Percentiles rank a stretch among this genome's conserved stretches.
Conservation (phyloP, 352 stramenopile genomes). For the Phytopythium boreale region DNA sequence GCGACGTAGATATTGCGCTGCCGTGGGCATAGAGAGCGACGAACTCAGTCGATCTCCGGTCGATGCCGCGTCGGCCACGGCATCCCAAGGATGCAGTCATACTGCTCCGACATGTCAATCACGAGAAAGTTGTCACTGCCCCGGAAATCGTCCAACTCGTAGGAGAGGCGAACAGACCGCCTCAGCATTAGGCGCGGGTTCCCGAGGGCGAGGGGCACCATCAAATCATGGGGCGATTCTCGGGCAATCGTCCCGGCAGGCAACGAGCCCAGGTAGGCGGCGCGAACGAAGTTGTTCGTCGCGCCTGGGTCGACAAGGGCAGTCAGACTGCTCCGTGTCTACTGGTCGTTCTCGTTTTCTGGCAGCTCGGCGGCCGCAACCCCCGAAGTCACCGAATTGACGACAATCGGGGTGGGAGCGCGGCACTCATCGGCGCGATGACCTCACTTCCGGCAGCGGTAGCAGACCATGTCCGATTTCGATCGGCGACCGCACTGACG, state of each 20-base stretch:
- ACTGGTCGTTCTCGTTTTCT: conserved; percentile 9
- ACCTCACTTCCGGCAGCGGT: no score
- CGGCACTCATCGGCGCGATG: conserved; percentile 8
- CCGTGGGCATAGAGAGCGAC: conserved; percentile 9
- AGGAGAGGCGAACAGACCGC: conserved; percentile 11
- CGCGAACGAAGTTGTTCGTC: conserved; percentile 25
- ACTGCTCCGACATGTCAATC: conserved; percentile 22
- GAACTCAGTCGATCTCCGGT: conserved; percentile 17
- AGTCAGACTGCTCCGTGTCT: conserved; percentile 6
- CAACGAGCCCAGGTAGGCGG: conserved; percentile 11
- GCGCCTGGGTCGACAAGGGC: conserved; percentile 17
- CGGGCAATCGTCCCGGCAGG: conserved; percentile 9
- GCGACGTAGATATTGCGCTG: conserved; percentile 5
- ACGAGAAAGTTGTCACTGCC: conserved; percentile 22
- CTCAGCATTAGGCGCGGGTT: conserved; percentile 9
- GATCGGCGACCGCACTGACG: no score
- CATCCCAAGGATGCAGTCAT: conserved; percentile 27
- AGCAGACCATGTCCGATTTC: no score
- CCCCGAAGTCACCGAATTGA: conserved; percentile 1
- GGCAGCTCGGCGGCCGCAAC: not conserved
- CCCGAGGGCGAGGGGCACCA: conserved; percentile 16
- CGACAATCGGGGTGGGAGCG: conserved; percentile 4
- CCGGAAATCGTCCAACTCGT: conserved; percentile 17
- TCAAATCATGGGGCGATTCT: conserved; percentile 11
- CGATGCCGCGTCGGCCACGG: conserved; percentile 14